Conservation (phyloP, 805 yeast species). For the Suhomyces prunicola region DNA sequence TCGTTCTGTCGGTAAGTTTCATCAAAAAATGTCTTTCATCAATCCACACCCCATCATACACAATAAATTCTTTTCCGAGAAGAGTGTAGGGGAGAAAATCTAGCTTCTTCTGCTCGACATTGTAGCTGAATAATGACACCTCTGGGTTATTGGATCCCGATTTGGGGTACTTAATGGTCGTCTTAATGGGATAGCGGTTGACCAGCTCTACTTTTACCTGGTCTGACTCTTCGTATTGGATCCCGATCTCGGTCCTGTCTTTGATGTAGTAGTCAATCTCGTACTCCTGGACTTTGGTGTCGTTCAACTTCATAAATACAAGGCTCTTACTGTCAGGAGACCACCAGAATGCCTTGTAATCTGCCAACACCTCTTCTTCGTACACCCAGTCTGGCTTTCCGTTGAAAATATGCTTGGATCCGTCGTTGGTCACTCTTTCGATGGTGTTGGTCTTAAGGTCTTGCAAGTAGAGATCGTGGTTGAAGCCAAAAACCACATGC, state of each 20-base stretch:
- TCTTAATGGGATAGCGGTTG: constrained; percentile 42
- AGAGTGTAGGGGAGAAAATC: constrained; percentile 2
- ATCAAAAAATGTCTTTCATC: constrained; percentile 13
- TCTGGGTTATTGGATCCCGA: constrained; percentile 76
- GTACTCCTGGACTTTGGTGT: constrained; percentile 67
- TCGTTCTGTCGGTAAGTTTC: constrained; percentile 21
- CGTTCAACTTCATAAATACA: constrained; percentile 66
- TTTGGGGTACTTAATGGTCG: constrained; percentile 73
- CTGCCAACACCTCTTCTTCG: constrained; percentile 81
- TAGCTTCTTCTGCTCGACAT: neutral
- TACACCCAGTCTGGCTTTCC: constrained; percentile 95
- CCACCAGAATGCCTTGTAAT: constrained; percentile 83
- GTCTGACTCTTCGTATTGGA: constrained; percentile 4
- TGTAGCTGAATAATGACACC: constrained; percentile 28
- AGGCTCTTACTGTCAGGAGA: constrained; percentile 67
- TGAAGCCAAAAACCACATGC: constrained; percentile 60
- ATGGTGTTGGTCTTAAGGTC: constrained; percentile 27
- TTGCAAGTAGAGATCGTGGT: constrained; percentile 66
- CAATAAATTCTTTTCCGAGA: constrained; percentile 14
- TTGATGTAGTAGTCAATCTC: constrained; percentile 75
- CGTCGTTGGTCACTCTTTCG: constrained; percentile 63
- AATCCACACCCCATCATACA: constrained; percentile 22
- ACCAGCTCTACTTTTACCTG: constrained; percentile 13
- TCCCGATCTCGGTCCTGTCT: constrained; percentile 16
- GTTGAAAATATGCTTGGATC: constrained; percentile 67